Evolutionary conservation across 2,329 filamentous ascomycete genomes (phyloP).

Genomic region (Venturia carpophila): DNA sequence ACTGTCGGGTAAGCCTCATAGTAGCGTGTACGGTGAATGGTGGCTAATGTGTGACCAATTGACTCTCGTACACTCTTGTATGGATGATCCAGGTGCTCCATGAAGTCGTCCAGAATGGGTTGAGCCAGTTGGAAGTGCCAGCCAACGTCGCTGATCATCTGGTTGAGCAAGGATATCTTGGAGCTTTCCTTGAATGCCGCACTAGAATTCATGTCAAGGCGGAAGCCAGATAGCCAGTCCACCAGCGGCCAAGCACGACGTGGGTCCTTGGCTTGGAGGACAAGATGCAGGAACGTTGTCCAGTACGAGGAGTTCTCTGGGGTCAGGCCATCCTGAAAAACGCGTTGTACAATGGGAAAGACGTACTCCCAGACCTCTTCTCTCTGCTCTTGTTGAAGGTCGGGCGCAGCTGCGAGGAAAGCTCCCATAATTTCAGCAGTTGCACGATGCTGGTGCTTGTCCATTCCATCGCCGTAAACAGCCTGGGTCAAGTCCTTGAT

Average conservation of each 20-base stretch:
- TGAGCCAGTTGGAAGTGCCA: constrained; percentile 94
- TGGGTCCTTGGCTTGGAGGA: constrained; percentile 83
- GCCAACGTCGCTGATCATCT: constrained; percentile 76
- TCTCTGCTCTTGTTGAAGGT: constrained; percentile 66
- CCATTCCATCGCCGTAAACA: constrained; percentile 84
- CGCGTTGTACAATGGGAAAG: constrained; percentile 75
- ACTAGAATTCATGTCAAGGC: constrained; percentile 88
- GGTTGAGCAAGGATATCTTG: constrained; percentile 85
- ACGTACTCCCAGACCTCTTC: constrained; percentile 80
- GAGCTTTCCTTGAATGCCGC: constrained; percentile 98
- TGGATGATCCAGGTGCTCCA: constrained; percentile 87
- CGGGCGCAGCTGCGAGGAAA: constrained; percentile 70
- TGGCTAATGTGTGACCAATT: constrained; percentile 81
- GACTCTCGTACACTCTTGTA: constrained; percentile 96
- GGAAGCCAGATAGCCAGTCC: constrained; percentile 73
- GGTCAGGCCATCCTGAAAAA: constrained; percentile 86
- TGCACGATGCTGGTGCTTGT: constrained; percentile 95
- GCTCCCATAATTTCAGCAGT: constrained; percentile 90
- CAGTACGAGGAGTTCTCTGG: constrained; percentile 93
- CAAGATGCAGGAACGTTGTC: constrained; percentile 86
- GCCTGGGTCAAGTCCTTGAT: constrained; percentile 70
- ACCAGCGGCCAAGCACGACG: constrained; percentile 79
- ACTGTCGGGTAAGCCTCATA: constrained; percentile 89
- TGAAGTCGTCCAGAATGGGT: constrained; percentile 81
- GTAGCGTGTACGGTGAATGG: constrained; percentile 84